Evolutionary conservation across 1,284 basidiomycete genomes (phyloP).

Genomic region (Microbotryum saponariae): DNA sequence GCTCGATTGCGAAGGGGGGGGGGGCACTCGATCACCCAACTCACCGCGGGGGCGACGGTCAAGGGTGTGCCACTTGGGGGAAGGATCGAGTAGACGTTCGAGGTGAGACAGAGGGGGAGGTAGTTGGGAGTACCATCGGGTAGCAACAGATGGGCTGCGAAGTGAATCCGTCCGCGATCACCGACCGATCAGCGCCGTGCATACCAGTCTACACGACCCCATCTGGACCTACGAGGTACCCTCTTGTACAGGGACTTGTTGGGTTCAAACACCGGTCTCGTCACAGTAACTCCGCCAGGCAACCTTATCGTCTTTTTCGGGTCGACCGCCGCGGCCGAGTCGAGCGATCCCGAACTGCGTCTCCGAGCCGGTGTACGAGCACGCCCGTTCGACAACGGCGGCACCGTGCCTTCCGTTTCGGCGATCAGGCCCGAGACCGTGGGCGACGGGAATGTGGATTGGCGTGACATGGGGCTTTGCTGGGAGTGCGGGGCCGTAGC

Average conservation of each 20-base stretch:
- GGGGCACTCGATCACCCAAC: too few species aligned
- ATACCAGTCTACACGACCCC: too few species aligned
- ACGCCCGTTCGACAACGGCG: background rate
- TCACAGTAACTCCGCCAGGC: slow-evolving; percentile 10
- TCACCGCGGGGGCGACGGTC: slow-evolving; percentile 16
- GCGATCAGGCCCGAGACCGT: background rate
- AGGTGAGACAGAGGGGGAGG: slow-evolving; percentile 24
- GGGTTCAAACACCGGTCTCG: slow-evolving; percentile 15
- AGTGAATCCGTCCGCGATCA: background rate
- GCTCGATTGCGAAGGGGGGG: background rate
- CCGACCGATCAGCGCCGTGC: background rate
- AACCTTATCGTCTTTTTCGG: slow-evolving; percentile 7
- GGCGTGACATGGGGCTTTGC: too few species aligned
- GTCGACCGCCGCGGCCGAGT: background rate
- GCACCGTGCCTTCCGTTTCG: background rate
- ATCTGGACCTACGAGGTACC: slow-evolving; percentile 13
- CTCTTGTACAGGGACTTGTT: slow-evolving; percentile 13
- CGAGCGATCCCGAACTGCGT: background rate
- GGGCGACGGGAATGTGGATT: background rate
- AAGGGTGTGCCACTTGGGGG: slow-evolving; percentile 25
- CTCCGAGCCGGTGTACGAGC: background rate
- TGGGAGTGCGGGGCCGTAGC: too few species aligned
- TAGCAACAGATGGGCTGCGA: slow-evolving; percentile 24
- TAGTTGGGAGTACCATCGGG: slow-evolving; percentile 31
- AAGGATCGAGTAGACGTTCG: slow-evolving; percentile 28